Percentiles rank a stretch among this genome's conserved stretches.
phyloP scores from a whole-genome alignment of 2,329 filamentous ascomycete species.

The Erysiphe pulchra region DNA sequence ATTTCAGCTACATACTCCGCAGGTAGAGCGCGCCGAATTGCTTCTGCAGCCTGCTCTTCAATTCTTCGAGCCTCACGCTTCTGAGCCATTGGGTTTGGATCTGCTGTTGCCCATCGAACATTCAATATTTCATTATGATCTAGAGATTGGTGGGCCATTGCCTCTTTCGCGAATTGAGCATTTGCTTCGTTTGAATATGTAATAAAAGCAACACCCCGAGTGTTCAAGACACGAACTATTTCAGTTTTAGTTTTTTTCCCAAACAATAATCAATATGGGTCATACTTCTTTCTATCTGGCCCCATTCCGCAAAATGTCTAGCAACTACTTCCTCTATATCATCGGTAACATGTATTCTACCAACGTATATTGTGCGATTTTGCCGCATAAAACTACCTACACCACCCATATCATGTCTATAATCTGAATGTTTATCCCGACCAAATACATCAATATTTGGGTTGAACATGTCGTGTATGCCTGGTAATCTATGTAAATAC shows the following conservation, averaged over 20 bases:
- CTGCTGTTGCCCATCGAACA: slow-evolving; percentile 87
- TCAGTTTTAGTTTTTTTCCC: slow-evolving; percentile 6
- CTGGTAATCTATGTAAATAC: slow-evolving; percentile 73
- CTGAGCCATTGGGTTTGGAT: slow-evolving; percentile 86
- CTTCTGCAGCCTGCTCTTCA: slow-evolving; percentile 91
- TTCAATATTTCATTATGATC: slow-evolving; percentile 87
- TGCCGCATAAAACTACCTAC: slow-evolving; percentile 83
- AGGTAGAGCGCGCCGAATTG: slow-evolving; percentile 65
- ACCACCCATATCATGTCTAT: slow-evolving; percentile 92
- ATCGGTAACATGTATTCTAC: slow-evolving; percentile 81
- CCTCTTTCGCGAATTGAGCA: slow-evolving; percentile 74
- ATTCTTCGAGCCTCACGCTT: slow-evolving; percentile 71
- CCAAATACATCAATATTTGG: slow-evolving; percentile 91
- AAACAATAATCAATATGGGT: slow-evolving; percentile 1
- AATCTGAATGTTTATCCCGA: slow-evolving; percentile 76
- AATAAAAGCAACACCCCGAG: slow-evolving; percentile 75
- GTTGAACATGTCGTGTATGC: slow-evolving; percentile 71
- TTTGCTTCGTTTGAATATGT: slow-evolving; percentile 84
- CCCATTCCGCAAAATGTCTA: slow-evolving; percentile 92
- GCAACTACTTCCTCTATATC: slow-evolving; percentile 93
- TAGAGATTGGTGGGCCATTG: slow-evolving; percentile 82
- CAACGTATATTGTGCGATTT: slow-evolving; percentile 83
- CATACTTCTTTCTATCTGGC: slow-evolving; percentile 53
- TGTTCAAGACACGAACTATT: slow-evolving; percentile 53
- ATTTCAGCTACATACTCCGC: slow-evolving; percentile 82